Base-by-base conservation (phyloP, 2,329 filamentous ascomycete species). In the Raffaelea ambrosiae region DNA sequence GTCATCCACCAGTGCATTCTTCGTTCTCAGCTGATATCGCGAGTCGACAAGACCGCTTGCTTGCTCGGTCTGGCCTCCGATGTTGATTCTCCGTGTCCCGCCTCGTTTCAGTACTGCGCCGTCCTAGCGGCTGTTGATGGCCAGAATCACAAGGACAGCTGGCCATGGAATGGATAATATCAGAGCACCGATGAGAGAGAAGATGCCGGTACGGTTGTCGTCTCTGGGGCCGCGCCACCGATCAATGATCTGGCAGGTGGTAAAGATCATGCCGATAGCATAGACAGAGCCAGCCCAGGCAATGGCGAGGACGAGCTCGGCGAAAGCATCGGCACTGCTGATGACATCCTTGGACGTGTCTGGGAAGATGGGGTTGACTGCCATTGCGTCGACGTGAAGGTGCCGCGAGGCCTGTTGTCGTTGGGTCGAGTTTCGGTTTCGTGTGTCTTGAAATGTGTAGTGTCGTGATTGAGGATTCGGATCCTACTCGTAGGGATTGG, bases 221-320 rank as follows among this genome's bases (percentile, higher is more conserved):
- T 59, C 55, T 7, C 54, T 53, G 10, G 53, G 52, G 3, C 58
- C 58, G 26, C 56, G 51, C 58, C 58, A 59, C 29, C 58, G 53
- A 50, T 59, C 58, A n/a, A 59, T 54, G 40, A 59, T 51, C 26
- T 54, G 46, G 33, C 51, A 7, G 1, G 48, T 33, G 3, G 58
- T 59, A 40, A 56, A 59, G 45, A 59, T 51, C 54, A 59, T 59
- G 44, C 47, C 57, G 19, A 58, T 52, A 31, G 33, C 54, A 36
- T 59, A 59, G 13, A 52, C 18, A 4, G 43, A 23, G 42, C 51
- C 47, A 23, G 38, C 53, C 57, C 57, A 59, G 26, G 40, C 13
- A 40, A 58, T 18, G 41, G 55, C 58, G 16, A 59, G 48, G 21
- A 55, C 21, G 11, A 50, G 42, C 40, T 56, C 52, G 40, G 40